Conservation (phyloP, 306 rosid species). For the Pterocarpus macrocarpus region DNA sequence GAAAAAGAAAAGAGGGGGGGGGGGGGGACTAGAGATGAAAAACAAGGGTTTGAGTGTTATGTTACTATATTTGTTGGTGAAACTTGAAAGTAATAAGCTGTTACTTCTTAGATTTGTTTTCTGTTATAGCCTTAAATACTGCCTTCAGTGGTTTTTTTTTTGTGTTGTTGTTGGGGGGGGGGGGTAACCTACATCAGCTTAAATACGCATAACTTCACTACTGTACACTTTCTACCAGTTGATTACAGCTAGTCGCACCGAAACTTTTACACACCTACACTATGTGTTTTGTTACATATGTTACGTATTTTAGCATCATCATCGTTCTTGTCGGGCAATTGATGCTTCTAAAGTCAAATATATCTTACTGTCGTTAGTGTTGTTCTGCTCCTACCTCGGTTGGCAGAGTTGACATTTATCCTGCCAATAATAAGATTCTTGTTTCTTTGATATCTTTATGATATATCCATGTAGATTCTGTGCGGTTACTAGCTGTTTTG, state of each 20-base stretch:
- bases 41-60: background rate
- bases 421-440: constrained; percentile 5
- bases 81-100: constrained; percentile 4
- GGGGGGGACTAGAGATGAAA: background rate
- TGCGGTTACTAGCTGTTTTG: constrained; percentile 26
- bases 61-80: background rate
- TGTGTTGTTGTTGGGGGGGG: background rate
- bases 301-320: background rate
- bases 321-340: constrained; percentile 23
- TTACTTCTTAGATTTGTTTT: background rate
- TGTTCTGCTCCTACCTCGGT: constrained; percentile 19
- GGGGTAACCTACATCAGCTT: too few relatives aligned
- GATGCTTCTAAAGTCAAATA: constrained; percentile 19
- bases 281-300: background rate
- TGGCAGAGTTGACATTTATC: constrained; percentile 3
- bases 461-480: constrained; percentile 3
- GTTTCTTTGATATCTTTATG: constrained; percentile 2
- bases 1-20: background rate
- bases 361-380: background rate
- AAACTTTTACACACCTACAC: background rate
- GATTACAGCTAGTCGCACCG: too few relatives aligned
- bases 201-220: too few relatives aligned
- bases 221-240: too few relatives aligned
- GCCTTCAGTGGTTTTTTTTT: background rate
- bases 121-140: constrained; percentile 18